Evolutionary conservation across 108 stramenopile species (phyloP), one percentile per base, ranked within the genome.

Genomic region (Cyclotella cryptica): DNA sequence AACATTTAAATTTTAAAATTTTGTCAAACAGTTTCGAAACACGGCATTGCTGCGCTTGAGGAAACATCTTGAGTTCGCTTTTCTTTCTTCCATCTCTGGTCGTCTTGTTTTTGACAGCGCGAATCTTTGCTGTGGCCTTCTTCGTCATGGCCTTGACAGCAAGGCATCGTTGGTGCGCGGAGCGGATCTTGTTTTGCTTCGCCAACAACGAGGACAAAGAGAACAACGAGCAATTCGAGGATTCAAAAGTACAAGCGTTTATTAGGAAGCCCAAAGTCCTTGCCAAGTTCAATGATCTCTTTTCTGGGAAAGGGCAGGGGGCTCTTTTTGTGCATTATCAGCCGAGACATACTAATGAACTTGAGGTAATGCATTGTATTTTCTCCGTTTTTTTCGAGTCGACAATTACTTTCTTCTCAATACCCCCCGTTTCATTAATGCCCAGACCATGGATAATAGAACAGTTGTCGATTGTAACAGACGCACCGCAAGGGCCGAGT

Each of bases 261-360:
- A 65, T 90, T n/a, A 72, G 86, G n/a, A 73, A 88, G 65, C 75
- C 81, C 15, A 79, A 81, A 44, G 74, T 83, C 35, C 66, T 83
- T 22, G 43, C 61, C 26, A 77, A 72, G 61, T 85, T 88, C 73
- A 82, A 79, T 67, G 83, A 86, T 49, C 85, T 92, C 49, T 92
- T 92, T 80, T 59, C 69, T 15, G 92, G 92, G 0, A 71, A 87
- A 10, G 90, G 88, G 2, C 75, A 86, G 10, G 64, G 45, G 43
- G 83, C 82, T 30, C 65, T 92, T 12, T 91, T 92, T 74, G 90
- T 89, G 27, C 89, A 90, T 71, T 91, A 77, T 44, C 92, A 92
- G 69, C 74, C 74, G 19, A 68, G 61, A 53, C 64, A 71, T 49
- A 44, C 19, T 21, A 77, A 81, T 58, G 80, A 77, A 55, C 41